Conservation (phyloP, 192 early-diverging fungal genomes). For the Coemansia sp. region DNA sequence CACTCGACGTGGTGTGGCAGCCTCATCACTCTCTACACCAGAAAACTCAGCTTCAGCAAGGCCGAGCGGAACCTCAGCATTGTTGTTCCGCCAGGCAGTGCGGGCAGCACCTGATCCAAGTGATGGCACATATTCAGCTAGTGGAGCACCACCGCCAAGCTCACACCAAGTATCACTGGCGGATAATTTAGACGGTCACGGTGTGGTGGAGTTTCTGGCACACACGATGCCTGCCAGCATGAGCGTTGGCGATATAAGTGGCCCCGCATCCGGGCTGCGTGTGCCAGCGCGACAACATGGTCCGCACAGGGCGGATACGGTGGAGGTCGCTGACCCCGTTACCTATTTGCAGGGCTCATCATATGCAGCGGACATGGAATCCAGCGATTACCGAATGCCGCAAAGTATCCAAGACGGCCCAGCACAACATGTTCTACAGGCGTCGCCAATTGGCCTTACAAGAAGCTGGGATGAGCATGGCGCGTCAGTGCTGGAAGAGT, state of each 20-base stretch:
- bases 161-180: constrained; percentile 89
- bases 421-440: not conserved
- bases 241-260: constrained; percentile 16
- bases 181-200: constrained; percentile 36
- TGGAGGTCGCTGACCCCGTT: constrained; percentile 22
- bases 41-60: not conserved
- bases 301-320: not conserved
- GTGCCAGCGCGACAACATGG: constrained; percentile 6
- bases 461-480: constrained; percentile 46
- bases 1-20: constrained; percentile 34
- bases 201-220: constrained; percentile 34
- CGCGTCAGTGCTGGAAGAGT: constrained; percentile 46
- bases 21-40: constrained; percentile 18
- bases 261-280: not conserved
- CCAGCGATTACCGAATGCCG: constrained; percentile 23
- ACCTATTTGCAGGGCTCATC: constrained; percentile 38
- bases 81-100: constrained; percentile 59
- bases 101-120: not conserved
- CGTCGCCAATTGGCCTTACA: constrained; percentile 15
- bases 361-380: constrained; percentile 47
- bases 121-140: not conserved
- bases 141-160: constrained; percentile 47
- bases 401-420: not conserved
- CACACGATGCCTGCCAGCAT: constrained; percentile 40
- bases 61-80: constrained; percentile 55